Conservation (phyloP, 2,329 filamentous ascomycete species). For the Ceratocystis ficicola region DNA sequence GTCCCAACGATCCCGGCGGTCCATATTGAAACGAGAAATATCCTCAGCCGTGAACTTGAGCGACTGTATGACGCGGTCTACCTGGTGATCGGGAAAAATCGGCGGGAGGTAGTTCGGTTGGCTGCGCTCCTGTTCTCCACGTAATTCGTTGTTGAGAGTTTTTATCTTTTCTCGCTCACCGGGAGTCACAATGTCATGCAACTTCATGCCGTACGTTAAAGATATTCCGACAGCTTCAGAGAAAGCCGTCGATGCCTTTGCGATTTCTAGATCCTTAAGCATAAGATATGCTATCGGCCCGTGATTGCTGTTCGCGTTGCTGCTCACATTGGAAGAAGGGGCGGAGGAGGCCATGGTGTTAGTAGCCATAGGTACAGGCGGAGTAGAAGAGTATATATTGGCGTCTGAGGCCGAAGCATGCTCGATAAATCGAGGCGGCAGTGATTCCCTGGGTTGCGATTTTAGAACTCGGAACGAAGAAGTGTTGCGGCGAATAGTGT, state of each 20-base stretch:
- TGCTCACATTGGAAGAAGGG: constrained; percentile 26
- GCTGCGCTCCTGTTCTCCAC: constrained; percentile 45
- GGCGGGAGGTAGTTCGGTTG: constrained; percentile 53
- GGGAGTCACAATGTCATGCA: constrained; percentile 43
- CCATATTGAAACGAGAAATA: constrained; percentile 39
- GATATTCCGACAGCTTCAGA: constrained; percentile 42
- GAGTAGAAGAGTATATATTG: constrained; percentile 33
- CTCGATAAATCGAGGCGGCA: constrained; percentile 40
- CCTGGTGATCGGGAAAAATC: constrained; percentile 44
- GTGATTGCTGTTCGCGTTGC: constrained; percentile 26
- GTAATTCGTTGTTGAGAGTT: constrained; percentile 40
- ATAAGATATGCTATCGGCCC: constrained; percentile 49
- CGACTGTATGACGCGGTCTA: constrained; percentile 43
- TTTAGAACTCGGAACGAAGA: constrained; percentile 40
- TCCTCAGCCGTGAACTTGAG: constrained; percentile 45
- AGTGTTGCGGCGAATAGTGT: constrained; percentile 6
- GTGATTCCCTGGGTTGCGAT: constrained; percentile 40
- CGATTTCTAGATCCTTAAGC: constrained; percentile 43
- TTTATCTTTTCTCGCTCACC: constrained; percentile 42
- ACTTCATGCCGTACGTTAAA: constrained; percentile 37
- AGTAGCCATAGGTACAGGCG: neutral
- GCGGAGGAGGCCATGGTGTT: too few species aligned
- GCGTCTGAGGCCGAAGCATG: constrained; percentile 39
- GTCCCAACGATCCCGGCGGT: constrained; percentile 43
- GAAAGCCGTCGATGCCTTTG: constrained; percentile 45